Percentiles rank a stretch among this genome's conserved stretches.
Evolutionary conservation across 2,329 filamentous ascomycete genomes (phyloP).

Genomic region (Alternaria sp.): DNA sequence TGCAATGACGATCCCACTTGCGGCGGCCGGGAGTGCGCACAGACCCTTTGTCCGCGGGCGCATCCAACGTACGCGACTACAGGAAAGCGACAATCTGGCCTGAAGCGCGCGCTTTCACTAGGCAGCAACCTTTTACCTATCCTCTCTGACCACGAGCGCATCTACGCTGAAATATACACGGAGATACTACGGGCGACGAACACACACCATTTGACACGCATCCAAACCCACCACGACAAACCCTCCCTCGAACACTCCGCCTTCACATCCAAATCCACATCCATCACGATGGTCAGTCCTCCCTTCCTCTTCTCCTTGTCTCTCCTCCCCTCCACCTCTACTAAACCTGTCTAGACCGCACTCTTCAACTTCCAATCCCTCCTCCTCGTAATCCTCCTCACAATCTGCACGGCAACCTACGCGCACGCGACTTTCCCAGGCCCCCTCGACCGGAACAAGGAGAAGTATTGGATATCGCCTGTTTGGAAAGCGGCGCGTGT

Average conservation of each 20-base stretch:
- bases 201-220: background rate
- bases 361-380: slow-evolving; percentile 99
- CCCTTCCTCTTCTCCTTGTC: background rate
- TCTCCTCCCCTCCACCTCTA: background rate
- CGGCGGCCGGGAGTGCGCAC: slow-evolving; percentile 11
- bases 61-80: background rate
- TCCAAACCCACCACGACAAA: background rate
- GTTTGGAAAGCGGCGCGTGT: slow-evolving; percentile 97
- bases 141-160: too few relatives aligned
- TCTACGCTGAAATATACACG: background rate
- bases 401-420: slow-evolving; percentile 96
- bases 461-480: slow-evolving; percentile 78
- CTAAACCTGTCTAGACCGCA: slow-evolving; percentile 68
- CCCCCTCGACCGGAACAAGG: slow-evolving; percentile 91
- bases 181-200: background rate
- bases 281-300: slow-evolving; percentile 18
- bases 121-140: background rate
- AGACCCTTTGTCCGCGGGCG: slow-evolving; percentile 1
- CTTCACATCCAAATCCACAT: background rate
- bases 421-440: slow-evolving; percentile 87
- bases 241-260: too few relatives aligned
- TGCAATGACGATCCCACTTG: slow-evolving; percentile 10
- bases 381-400: slow-evolving; percentile 88
- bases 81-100: background rate
- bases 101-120: background rate